Evolutionary conservation across 1,139 yeast species (phyloP), one percentile per base, ranked within the genome.

Genomic region (Hyphopichia pseudoburtonii): DNA sequence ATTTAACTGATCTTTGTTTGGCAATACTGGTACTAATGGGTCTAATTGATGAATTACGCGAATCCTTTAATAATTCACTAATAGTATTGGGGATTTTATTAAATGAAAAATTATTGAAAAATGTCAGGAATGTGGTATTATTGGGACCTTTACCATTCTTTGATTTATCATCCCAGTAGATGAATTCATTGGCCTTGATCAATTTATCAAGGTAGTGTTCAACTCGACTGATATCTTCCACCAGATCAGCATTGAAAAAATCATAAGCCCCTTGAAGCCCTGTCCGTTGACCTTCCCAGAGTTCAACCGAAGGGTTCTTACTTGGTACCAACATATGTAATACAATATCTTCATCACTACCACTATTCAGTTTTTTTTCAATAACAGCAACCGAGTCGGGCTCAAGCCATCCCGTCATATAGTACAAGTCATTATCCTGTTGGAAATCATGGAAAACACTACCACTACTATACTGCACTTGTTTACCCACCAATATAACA

Each of bases 271-370:
- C 96, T 34, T 81, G 78, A 6, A 83, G 71, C 1, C 99, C 99
- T 28, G 95, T 83, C 49, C 95, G 75, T 30, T 78, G 82, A 8
- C 99, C 99, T 52, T 90, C 97, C 99, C 99, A 92, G 45, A 84
- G 78, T 59, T 92, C 98, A 22, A 77, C 78, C 34, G 68, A 68
- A 5, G 79, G 75, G 55, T 90, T 84, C 51, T 82, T 82, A n/a
- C 87, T 88, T 2, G 92, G 96, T 5, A 90, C 96, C 38, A 89
- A 66, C 83, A 94, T 77, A 51, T 86, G 94, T 40, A 86, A 75
- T 2, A 73, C 57, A 15, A 80, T 64, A 47, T 80, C 80, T 6
- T 78, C 82, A 14, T 74, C 70, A 31, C 63, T 58, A 1, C 70
- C 73, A 9, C 61, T 57, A 14, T 78, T 78, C 16, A 49, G 52